phyloP scores from a whole-genome alignment of 2,329 filamentous ascomycete species.

The Botryotinia convoluta region DNA sequence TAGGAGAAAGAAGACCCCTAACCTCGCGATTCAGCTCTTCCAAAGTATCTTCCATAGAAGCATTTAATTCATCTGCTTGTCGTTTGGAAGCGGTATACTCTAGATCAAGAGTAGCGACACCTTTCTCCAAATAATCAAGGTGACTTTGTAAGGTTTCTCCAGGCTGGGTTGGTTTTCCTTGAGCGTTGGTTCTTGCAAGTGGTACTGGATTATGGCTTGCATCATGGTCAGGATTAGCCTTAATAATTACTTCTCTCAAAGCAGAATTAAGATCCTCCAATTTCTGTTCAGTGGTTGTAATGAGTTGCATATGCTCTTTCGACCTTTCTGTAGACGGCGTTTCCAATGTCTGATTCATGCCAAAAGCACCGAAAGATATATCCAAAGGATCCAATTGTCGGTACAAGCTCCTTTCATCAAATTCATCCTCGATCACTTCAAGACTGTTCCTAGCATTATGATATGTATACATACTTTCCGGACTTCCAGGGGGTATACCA shows the following conservation, averaged over 20 bases:
- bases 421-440: constrained; percentile 57
- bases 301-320: constrained; percentile 45
- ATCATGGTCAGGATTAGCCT: constrained; percentile 52
- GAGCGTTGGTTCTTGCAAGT: constrained; percentile 44
- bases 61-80: constrained; percentile 30
- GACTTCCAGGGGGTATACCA: constrained; percentile 70
- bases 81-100: constrained; percentile 44
- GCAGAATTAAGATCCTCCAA: constrained; percentile 66
- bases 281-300: constrained; percentile 62
- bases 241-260: constrained; percentile 64
- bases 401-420: constrained; percentile 77
- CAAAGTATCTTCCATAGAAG: constrained; percentile 50
- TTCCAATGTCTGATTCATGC: constrained; percentile 21
- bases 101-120: constrained; percentile 58
- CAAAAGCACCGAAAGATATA: constrained; percentile 39
- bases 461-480: constrained; percentile 72
- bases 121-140: constrained; percentile 68
- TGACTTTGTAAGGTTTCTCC: constrained; percentile 53
- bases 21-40: constrained; percentile 63
- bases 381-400: constrained; percentile 65
- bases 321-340: constrained; percentile 22
- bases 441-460: constrained; percentile 59
- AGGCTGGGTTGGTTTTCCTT: constrained; percentile 42
- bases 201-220: constrained; percentile 29
- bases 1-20: constrained; percentile 53